Base-by-base conservation (phyloP, 179 eudicot species). In the Vitellaria paradoxa region DNA sequence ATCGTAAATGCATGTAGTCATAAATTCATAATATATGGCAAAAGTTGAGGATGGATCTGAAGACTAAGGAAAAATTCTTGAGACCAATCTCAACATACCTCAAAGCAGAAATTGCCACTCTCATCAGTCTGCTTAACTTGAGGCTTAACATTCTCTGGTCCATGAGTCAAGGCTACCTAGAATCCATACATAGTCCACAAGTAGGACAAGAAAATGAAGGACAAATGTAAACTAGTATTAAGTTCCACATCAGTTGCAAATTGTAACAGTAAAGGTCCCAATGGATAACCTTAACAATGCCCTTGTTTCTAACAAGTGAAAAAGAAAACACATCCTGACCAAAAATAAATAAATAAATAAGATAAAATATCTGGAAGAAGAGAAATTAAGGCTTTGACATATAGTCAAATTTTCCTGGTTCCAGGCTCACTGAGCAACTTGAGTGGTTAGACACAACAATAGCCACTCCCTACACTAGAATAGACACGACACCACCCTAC, bases 141-240 rank as follows among this genome's bases (percentile, higher is more conserved):
- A 80, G 99, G 99, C 81, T 96, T 96, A 72, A 92, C 99, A 86
- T 87, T 94, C 82, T 92, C 97, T 67, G 99, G 99, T 80, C 99
- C 99, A 89, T 96, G 99, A 81, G 99, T 96, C 87, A 96, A 84
- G 70, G 97, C 95, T 14, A 96, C 99, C 99, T 94, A 81, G 77
- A 57, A 85, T 67, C 30, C 68, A 53, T 24, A 70, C 60, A 73
- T 8, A 76, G 61, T 72, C 15, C 63, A 70, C 26, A 79, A 64
- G 42, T 13, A 65, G 23, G 52, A 65, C n/a, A 21, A 71, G 21
- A 21, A n/a, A 67, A 45, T 45, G 67, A 70, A 37, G 59, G 18
- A 65, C 21, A 72, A 65, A 74, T 14, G 65, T 42, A 64, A 70
- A 14, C 24, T 24, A 11, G 72, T 47, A n/a, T 42, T 40, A 6